Percentiles rank a stretch among this genome's conserved stretches.
These are phyloP conservation scores for Nicotiana obtusifolia DNA, from an alignment of 257 asterid genomes.

Conservation along the genomic window DNA sequence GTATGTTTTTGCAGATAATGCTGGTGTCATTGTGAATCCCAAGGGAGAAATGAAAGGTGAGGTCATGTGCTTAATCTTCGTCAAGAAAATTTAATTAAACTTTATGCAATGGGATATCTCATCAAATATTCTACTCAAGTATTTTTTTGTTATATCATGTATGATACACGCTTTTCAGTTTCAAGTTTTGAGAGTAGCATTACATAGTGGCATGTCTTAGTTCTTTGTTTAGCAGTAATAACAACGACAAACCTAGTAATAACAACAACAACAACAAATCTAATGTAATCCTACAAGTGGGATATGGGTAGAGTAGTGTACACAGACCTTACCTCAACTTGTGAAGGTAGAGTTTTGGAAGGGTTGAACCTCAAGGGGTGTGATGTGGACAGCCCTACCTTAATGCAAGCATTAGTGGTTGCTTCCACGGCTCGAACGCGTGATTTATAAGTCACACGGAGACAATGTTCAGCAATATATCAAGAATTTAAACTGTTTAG, in stretches of 20 bases:
- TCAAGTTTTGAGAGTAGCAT: background rate
- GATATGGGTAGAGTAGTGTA: no score
- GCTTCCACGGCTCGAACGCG: no score
- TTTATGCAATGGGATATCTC: background rate
- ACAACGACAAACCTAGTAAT: background rate
- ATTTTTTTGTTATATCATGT: background rate
- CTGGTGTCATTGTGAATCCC: slow-evolving; percentile 53
- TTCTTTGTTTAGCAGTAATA: background rate
- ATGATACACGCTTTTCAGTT: background rate
- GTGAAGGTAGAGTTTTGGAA: no score
- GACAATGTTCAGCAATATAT: background rate
- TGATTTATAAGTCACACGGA: no score
- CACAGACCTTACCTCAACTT: no score
- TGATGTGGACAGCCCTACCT: no score
- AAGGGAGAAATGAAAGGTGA: slow-evolving; percentile 61
- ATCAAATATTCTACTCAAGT: no score
- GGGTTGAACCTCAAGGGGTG: no score
- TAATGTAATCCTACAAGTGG: no score
- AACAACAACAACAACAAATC: no score
- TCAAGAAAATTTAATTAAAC: background rate
- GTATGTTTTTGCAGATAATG: slow-evolving; percentile 34
- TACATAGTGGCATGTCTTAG: background rate
- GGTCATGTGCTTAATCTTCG: background rate
- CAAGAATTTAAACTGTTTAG: background rate
- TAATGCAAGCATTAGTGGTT: no score